These are phyloP conservation scores for Dalechampia spathulata DNA, from an alignment of 441 rosid species.

Conservation along the genomic window DNA sequence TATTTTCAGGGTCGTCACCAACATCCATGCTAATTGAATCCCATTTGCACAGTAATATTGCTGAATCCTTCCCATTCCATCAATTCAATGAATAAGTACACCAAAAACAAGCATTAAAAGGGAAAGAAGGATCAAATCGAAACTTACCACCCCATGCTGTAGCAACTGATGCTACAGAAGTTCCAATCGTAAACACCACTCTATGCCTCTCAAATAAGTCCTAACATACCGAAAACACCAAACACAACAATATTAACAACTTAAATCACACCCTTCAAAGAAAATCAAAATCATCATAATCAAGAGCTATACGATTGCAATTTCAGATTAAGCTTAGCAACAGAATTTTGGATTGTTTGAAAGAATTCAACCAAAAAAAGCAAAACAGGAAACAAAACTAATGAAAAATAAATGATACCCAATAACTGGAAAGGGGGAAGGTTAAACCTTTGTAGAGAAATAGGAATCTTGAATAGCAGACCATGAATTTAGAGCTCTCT, in stretches of 20 bases:
- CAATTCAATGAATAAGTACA: background rate
- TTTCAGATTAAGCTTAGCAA: background rate
- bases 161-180: slow-evolving; percentile 85
- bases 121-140: background rate
- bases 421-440: background rate
- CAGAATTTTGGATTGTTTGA: background rate
- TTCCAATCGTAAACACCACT: slow-evolving; percentile 80
- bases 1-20: background rate
- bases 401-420: slow-evolving; percentile 1
- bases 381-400: background rate
- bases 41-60: no score
- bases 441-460: slow-evolving; percentile 62
- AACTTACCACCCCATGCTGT: slow-evolving; percentile 84
- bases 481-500: slow-evolving; percentile 59
- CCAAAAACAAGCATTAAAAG: background rate
- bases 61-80: no score
- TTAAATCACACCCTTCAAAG: background rate
- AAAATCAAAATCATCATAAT: background rate
- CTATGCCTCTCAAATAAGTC: slow-evolving; percentile 76
- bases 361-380: background rate
- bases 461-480: slow-evolving; percentile 67
- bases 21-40: background rate
- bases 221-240: slow-evolving; percentile 24
- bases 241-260: slow-evolving; percentile 6
- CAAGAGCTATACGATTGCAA: background rate